A percentile compares a stretch with the other conserved stretches of the same genome.
Conservation (phyloP, 108 stramenopile genomes). For the Nannochloropsis granulata region DNA sequence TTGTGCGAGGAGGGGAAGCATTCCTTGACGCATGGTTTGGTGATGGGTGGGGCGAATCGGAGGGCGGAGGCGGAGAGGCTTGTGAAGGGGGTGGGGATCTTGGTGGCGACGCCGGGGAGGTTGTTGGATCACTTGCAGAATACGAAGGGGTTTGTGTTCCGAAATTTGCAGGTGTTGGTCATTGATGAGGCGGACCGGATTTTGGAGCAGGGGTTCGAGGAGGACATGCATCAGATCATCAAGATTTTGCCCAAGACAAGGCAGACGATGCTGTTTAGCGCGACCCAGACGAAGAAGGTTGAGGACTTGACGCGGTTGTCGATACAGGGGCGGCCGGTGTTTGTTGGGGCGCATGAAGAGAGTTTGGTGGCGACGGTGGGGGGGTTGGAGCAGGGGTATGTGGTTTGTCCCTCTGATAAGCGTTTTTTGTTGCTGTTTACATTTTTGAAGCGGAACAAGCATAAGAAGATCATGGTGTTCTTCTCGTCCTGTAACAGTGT, state of each 20-base stretch:
- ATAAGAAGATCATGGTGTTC: slow-evolving; percentile 98
- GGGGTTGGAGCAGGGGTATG: slow-evolving; percentile 93
- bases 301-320: slow-evolving; percentile 86
- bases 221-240: slow-evolving; percentile 91
- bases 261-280: slow-evolving; percentile 96
- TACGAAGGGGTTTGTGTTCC: slow-evolving; percentile 76
- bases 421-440: slow-evolving; percentile 93
- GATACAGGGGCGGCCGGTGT: slow-evolving; percentile 72
- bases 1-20: slow-evolving; percentile 52
- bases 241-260: slow-evolving; percentile 81
- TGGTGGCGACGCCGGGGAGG: slow-evolving; percentile 93
- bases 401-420: slow-evolving; percentile 87
- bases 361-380: slow-evolving; percentile 67
- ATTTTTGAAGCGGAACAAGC: slow-evolving; percentile 89
- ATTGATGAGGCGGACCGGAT: slow-evolving; percentile 99
- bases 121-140: slow-evolving; percentile 95
- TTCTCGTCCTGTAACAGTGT: slow-evolving; percentile 97
- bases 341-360: slow-evolving; percentile 81
- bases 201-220: slow-evolving; percentile 95
- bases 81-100: slow-evolving; percentile 83
- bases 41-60: slow-evolving; percentile 80
- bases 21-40: slow-evolving; percentile 83
- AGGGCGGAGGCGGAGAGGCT: slow-evolving; percentile 89
- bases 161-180: slow-evolving; percentile 76
- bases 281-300: slow-evolving; percentile 96